Conservation (phyloP, 495 filamentous ascomycete species). For the Ascodesmis nigricans region DNA sequence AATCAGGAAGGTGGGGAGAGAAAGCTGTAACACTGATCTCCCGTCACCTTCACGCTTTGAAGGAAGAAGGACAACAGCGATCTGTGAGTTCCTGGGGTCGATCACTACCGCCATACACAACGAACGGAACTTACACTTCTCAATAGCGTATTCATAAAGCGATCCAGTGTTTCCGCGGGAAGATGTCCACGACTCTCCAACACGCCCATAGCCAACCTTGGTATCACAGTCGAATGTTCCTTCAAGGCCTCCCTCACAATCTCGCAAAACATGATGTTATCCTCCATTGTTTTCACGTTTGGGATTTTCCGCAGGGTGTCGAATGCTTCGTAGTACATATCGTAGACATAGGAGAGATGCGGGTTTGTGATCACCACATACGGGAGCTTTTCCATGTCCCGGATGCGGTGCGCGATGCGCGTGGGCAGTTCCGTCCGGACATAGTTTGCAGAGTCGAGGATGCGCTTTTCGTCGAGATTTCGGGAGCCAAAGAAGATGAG, state of each 20-base stretch:
- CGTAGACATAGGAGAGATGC: slow-evolving; percentile 83
- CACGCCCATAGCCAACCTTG: slow-evolving; percentile 80
- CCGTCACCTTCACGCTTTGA: slow-evolving; percentile 2
- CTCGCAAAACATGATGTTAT: slow-evolving; percentile 78
- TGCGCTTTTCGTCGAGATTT: slow-evolving; percentile 67
- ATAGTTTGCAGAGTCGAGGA: slow-evolving; percentile 91
- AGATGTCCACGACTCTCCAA: slow-evolving; percentile 67
- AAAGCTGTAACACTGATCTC: slow-evolving; percentile 5
- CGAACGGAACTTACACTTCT: slow-evolving; percentile 63
- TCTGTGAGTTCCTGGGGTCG: background rate
- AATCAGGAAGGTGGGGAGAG: background rate
- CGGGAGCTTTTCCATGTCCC: slow-evolving; percentile 90
- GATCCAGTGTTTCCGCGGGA: slow-evolving; percentile 56
- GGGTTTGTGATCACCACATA: slow-evolving; percentile 93
- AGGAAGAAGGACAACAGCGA: slow-evolving; percentile 5
- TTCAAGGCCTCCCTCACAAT: slow-evolving; percentile 54
- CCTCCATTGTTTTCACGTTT: slow-evolving; percentile 64
- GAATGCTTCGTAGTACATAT: slow-evolving; percentile 89
- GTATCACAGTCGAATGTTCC: slow-evolving; percentile 84
- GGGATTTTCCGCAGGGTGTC: slow-evolving; percentile 64
- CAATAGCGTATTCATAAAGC: slow-evolving; percentile 85
- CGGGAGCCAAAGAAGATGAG: slow-evolving; percentile 77
- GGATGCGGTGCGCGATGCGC: slow-evolving; percentile 66
- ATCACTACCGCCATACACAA: no score
- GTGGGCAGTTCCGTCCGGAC: slow-evolving; percentile 85